Evolutionary conservation across 768 basidiomycete genomes (phyloP), one percentile per base, ranked within the genome.

Genomic region (Scleroderma bovista): DNA sequence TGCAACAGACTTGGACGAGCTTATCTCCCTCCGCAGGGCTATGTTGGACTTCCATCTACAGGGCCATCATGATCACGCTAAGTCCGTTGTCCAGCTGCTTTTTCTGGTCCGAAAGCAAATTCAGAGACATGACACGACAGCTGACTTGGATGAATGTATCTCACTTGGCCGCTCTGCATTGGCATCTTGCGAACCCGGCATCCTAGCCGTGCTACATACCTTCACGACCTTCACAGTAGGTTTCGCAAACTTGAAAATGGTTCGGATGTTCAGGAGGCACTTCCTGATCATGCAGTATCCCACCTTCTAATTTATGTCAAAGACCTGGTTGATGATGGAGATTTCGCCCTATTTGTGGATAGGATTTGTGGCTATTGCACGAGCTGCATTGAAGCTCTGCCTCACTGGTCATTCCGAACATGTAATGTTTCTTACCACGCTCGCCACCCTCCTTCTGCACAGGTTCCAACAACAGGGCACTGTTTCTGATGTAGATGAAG

Each of bases 361-460:
- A n/a, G 56, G 58, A 41, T 53, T 56, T 16, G 58, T 63, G 40
- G 6, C 23, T 17, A 26, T 53, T 9, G n/a, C 52, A 24, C 54
- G 47, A 15, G 44, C 52, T 29, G 56, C 49, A 33, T 54, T 61
- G 13, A 43, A 17, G 12, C 26, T 19, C 44, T 3, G 46, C 32
- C 20, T 53, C 57, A 38, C 22, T 57, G 17, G 20, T 15, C 34
- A 36, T 11, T 46, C 55, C 16, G 11, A 39, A n/a, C 17, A 17
- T 19, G 46, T 62, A 47, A 51, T 54, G 22, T 29, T 41, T 45
- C 51, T 58, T 12, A 47, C 42, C 26, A 48, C 51, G 29, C 56
- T 51, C 13, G 46, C 2, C 3, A 15, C 12, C 3, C 13, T 9
- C 36, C 34, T 47, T 23, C 19, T 23, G 20, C 4, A 20, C 32